phyloP scores from a whole-genome alignment of 495 filamentous ascomycete genomes.

The Echria macrotheca region DNA sequence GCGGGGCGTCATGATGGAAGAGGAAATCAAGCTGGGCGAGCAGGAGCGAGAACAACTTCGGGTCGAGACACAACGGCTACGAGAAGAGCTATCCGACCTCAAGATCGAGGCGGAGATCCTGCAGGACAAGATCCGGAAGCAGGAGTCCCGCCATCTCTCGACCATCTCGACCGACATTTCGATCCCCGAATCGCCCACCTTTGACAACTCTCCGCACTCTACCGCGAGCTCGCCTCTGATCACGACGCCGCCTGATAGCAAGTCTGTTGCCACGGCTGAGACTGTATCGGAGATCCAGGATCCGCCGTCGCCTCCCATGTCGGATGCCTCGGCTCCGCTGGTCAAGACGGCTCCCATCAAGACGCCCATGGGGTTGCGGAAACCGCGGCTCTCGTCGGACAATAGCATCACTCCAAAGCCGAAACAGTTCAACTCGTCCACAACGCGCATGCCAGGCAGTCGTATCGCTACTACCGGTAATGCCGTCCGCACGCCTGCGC shows the following conservation, averaged over 20 bases:
- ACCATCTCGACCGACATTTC: conserved; percentile 47
- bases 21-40: conserved; percentile 85
- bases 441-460: conserved; percentile 27
- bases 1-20: conserved; percentile 84
- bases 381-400: conserved; percentile 41
- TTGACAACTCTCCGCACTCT: conserved; percentile 51
- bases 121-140: conserved; percentile 79
- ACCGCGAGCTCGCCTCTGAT: conserved; percentile 69
- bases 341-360: conserved; percentile 21
- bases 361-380: conserved; percentile 24
- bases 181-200: conserved; percentile 49
- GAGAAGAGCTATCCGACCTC: conserved; percentile 86
- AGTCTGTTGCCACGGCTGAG: conserved; percentile 45
- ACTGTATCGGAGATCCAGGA: conserved; percentile 40
- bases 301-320: conserved; percentile 62
- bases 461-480: conserved; percentile 25
- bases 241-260: conserved; percentile 62
- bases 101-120: conserved; percentile 93
- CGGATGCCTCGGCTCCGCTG: conserved; percentile 59
- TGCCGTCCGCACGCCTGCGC: conserved; percentile 29
- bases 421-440: conserved; percentile 25
- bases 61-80: conserved; percentile 81
- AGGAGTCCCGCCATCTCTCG: conserved; percentile 47
- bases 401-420: conserved; percentile 48
- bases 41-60: conserved; percentile 81